Evolutionary conservation across 768 basidiomycete genomes (phyloP).

Genomic region (Trametes meyenii): DNA sequence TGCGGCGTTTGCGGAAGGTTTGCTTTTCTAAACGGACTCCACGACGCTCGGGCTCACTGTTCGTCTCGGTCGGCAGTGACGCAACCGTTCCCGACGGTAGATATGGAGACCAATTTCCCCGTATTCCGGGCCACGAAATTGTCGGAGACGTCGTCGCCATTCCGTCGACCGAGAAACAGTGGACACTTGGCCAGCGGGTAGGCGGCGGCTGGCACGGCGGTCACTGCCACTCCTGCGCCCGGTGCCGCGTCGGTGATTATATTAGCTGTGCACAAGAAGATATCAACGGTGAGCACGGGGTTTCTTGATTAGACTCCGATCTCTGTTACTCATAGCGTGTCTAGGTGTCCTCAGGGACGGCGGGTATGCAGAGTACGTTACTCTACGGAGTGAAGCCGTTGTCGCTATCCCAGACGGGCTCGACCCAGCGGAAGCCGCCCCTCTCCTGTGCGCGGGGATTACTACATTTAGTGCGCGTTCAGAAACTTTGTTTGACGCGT

Average conservation of each 20-base stretch:
- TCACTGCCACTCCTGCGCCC: constrained; percentile 29
- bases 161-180: constrained; percentile 23
- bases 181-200: constrained; percentile 36
- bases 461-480: constrained; percentile 42
- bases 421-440: constrained; percentile 33
- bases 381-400: constrained; percentile 30
- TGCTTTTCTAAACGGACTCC: background rate
- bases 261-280: constrained; percentile 30
- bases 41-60: background rate
- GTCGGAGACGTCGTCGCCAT: constrained; percentile 32
- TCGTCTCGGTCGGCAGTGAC: background rate
- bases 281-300: constrained; percentile 22
- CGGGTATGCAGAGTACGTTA: constrained; percentile 34
- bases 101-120: constrained; percentile 12
- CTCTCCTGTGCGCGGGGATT: constrained; percentile 41
- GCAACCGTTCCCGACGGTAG: background rate
- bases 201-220: constrained; percentile 36
- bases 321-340: background rate
- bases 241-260: constrained; percentile 32
- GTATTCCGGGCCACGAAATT: constrained; percentile 35
- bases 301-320: background rate
- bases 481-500: too few relatives aligned
- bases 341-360: constrained; percentile 33
- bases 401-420: constrained; percentile 28
- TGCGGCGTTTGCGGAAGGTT: constrained; percentile 33